Evolutionary conservation across 768 basidiomycete species (phyloP).

Genomic region (Candolleomyces eurysporus): DNA sequence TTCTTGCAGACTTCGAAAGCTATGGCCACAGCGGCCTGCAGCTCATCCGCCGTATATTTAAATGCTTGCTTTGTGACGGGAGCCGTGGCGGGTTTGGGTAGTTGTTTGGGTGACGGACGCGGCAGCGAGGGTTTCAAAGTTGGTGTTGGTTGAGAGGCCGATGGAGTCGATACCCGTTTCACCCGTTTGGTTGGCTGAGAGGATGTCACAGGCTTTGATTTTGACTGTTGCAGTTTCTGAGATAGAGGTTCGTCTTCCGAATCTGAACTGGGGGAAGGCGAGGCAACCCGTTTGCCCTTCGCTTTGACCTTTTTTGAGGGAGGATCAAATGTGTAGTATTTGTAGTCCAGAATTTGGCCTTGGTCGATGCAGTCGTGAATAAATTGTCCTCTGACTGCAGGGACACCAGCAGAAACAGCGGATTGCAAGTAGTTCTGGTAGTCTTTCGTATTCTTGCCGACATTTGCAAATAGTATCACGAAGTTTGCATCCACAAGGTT

Average conservation of each 20-base stretch:
- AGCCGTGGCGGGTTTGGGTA: not conserved
- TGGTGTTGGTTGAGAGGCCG: not conserved
- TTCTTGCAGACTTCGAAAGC: constrained; percentile 43
- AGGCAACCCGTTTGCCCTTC: constrained; percentile 2
- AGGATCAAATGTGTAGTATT: constrained; percentile 40
- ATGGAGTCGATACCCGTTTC: too few species aligned
- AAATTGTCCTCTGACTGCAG: constrained; percentile 52
- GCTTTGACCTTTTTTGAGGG: constrained; percentile 16
- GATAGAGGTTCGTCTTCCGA: constrained; percentile 1
- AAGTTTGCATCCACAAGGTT: constrained; percentile 59
- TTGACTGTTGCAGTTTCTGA: not conserved
- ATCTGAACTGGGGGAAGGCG: not conserved
- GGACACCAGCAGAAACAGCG: constrained; percentile 34
- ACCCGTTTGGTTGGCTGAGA: too few species aligned
- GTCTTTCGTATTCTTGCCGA: constrained; percentile 43
- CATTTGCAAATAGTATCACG: constrained; percentile 52
- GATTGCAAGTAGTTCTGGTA: constrained; percentile 29
- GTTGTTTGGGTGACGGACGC: not conserved
- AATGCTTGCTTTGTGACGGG: constrained; percentile 17
- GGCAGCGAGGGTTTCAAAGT: not conserved
- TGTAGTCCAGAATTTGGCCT: constrained; percentile 44
- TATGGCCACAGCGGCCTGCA: constrained; percentile 45
- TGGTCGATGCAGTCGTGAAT: constrained; percentile 50
- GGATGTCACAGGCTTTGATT: too few species aligned
- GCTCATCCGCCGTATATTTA: constrained; percentile 50